Conservation (phyloP, 78 protist genomes). For the Cyanophora paradoxa region DNA sequence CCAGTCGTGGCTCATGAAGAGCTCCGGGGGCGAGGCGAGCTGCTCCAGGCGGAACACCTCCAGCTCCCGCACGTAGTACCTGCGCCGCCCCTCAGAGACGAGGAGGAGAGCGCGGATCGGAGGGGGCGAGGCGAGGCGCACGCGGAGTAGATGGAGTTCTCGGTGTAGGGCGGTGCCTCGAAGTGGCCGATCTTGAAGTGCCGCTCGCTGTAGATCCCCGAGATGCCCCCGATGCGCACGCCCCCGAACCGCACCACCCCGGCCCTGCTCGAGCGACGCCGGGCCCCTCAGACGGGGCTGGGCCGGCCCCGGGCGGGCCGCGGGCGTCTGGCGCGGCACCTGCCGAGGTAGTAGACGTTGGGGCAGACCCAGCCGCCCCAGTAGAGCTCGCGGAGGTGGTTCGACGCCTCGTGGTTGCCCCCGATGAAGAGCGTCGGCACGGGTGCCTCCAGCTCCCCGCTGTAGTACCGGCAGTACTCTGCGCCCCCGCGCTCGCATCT, state of each 20-base stretch:
- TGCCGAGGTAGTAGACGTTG: constrained; percentile 88
- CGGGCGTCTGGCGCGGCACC: too few relatives aligned
- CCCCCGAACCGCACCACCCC: constrained; percentile 71
- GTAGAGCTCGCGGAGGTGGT: constrained; percentile 60
- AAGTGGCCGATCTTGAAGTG: too few relatives aligned
- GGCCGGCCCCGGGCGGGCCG: too few relatives aligned
- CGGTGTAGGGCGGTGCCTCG: constrained; percentile 46
- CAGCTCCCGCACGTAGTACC: constrained; percentile 67
- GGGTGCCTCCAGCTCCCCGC: too few relatives aligned
- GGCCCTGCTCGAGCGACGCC: too few relatives aligned
- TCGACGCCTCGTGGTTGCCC: constrained; percentile 95
- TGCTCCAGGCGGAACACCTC: constrained; percentile 41
- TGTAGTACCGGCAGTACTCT: constrained; percentile 69
- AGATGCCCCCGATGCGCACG: constrained; percentile 83
- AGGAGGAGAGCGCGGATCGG: too few relatives aligned
- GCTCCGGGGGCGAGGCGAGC: constrained; percentile 35
- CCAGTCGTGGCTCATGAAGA: constrained; percentile 92
- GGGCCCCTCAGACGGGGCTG: too few relatives aligned
- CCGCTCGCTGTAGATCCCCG: too few relatives aligned
- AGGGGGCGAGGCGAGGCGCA: too few relatives aligned
- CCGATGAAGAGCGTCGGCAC: constrained; percentile 88
- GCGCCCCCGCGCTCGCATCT: too few relatives aligned
- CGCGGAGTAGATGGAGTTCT: too few relatives aligned
- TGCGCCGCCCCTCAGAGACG: constrained; percentile 40
- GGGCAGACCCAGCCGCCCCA: constrained; percentile 89